Conservation (phyloP, 106 monocot genomes). For the Xerophyta viscosa region DNA sequence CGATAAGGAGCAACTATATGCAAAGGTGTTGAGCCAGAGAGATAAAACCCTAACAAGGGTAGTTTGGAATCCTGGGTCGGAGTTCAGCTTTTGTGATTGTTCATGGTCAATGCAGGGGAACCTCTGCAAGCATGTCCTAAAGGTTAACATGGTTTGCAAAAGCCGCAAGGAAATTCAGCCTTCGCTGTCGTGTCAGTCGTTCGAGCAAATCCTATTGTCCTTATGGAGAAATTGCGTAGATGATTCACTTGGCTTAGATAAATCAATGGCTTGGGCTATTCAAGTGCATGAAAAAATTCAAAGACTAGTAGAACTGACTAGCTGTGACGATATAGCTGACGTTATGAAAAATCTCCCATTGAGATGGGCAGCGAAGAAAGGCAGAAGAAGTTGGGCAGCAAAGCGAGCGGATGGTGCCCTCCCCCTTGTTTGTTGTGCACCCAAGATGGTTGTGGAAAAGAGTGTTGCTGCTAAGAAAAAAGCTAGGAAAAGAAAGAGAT, state of each 20-base stretch:
- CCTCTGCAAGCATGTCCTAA: slow-evolving; percentile 91
- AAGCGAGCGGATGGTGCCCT: slow-evolving; percentile 28
- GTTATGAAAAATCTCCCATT: slow-evolving; percentile 50
- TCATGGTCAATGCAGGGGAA: slow-evolving; percentile 89
- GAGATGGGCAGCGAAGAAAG: slow-evolving; percentile 64
- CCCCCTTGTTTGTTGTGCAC: slow-evolving; percentile 13
- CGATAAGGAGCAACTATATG: slow-evolving; percentile 41
- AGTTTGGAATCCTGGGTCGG: slow-evolving; percentile 87
- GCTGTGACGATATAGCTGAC: slow-evolving; percentile 36
- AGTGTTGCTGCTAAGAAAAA: slow-evolving; percentile 29
- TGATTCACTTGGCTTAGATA: slow-evolving; percentile 74
- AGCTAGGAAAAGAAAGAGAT: slow-evolving; percentile 43
- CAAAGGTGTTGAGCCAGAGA: slow-evolving; percentile 65
- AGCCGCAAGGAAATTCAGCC: slow-evolving; percentile 26
- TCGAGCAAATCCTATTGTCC: slow-evolving; percentile 41
- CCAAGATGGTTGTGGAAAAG: too few species aligned
- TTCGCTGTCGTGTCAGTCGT: slow-evolving; percentile 54
- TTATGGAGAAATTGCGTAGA: slow-evolving; percentile 63
- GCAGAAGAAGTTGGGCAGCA: slow-evolving; percentile 50
- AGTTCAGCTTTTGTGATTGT: slow-evolving; percentile 86
- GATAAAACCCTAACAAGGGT: slow-evolving; percentile 22
- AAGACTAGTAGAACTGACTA: slow-evolving; percentile 49
- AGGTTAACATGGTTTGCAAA: slow-evolving; percentile 60
- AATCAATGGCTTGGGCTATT: slow-evolving; percentile 58
- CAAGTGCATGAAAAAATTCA: slow-evolving; percentile 53